A percentile compares a stretch with the other conserved stretches of the same genome.
phyloP scores from a whole-genome alignment of 2,329 filamentous ascomycete genomes.

The Penicillium sp. region DNA sequence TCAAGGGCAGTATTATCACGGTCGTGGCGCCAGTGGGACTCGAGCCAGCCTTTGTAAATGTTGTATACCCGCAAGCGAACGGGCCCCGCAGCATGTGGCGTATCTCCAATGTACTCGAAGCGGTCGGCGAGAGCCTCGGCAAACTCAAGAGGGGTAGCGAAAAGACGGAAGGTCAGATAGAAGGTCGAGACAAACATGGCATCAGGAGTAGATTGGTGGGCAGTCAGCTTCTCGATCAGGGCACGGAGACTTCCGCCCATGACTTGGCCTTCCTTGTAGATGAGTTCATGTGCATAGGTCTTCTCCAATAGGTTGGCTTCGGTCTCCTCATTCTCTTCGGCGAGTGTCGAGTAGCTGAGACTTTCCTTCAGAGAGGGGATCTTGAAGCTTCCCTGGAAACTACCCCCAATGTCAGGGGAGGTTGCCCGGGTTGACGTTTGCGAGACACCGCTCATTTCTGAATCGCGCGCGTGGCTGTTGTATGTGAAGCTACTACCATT shows the following conservation, averaged over 20 bases:
- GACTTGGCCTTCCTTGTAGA: slow-evolving; percentile 94
- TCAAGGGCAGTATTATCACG: slow-evolving; percentile 72
- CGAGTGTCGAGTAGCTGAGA: slow-evolving; percentile 60
- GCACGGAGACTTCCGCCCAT: slow-evolving; percentile 86
- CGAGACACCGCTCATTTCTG: slow-evolving; percentile 74
- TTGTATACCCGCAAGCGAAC: slow-evolving; percentile 92
- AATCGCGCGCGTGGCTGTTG: slow-evolving; percentile 67
- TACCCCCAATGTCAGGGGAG: slow-evolving; percentile 66
- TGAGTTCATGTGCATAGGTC: slow-evolving; percentile 84
- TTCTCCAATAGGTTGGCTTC: slow-evolving; percentile 85
- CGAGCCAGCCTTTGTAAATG: slow-evolving; percentile 93
- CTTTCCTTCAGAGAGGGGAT: slow-evolving; percentile 66
- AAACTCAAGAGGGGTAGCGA: slow-evolving; percentile 75
- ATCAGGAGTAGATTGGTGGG: slow-evolving; percentile 88
- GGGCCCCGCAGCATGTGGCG: slow-evolving; percentile 67
- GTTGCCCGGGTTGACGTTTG: slow-evolving; percentile 82
- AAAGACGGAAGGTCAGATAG: slow-evolving; percentile 92
- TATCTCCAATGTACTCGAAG: slow-evolving; percentile 85
- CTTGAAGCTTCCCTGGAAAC: slow-evolving; percentile 52
- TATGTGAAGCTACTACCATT: slow-evolving; percentile 76
- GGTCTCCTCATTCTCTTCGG: slow-evolving; percentile 72
- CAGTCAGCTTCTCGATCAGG: slow-evolving; percentile 88
- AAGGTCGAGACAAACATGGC: slow-evolving; percentile 90
- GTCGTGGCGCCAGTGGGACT: slow-evolving; percentile 87
- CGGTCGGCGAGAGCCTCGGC: slow-evolving; percentile 81